phyloP scores from a whole-genome alignment of 2,329 filamentous ascomycete species.

The Myriosclerotinia duriaeana region DNA sequence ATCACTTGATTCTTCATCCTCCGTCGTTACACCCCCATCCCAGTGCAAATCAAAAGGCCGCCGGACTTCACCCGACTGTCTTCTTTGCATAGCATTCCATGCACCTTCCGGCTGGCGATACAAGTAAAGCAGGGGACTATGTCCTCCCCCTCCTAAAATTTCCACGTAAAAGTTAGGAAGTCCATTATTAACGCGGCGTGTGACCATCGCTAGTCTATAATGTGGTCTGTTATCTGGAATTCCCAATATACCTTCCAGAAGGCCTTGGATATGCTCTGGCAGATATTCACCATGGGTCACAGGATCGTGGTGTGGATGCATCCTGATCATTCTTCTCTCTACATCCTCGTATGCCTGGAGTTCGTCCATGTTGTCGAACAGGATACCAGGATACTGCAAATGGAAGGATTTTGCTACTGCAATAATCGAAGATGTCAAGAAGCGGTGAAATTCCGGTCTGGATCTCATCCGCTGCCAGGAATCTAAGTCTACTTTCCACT shows the following conservation, averaged over 20 bases:
- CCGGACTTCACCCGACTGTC: not conserved
- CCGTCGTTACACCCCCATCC: not conserved
- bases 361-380: not conserved
- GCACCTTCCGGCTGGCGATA: fast-evolving
- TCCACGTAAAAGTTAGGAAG: not conserved
- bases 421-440: not conserved
- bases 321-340: not conserved
- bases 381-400: not conserved
- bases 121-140: not conserved
- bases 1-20: not conserved
- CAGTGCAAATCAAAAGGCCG: not conserved
- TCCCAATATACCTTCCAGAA: not conserved
- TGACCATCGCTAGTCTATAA: not conserved
- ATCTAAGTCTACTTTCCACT: not conserved
- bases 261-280: not conserved
- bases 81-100: not conserved
- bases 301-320: not conserved
- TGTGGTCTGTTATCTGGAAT: not conserved
- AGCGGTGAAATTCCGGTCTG: not conserved
- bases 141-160: not conserved
- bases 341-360: not conserved
- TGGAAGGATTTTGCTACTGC: slow-evolving; percentile 9
- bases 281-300: not conserved
- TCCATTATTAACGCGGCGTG: not conserved
- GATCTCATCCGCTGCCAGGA: not conserved